A percentile compares a stretch with the other conserved stretches of the same genome.
These are phyloP conservation scores for Chaetomium olivaceum DNA, from an alignment of 2,329 filamentous ascomycete species.

Conservation along the genomic window DNA sequence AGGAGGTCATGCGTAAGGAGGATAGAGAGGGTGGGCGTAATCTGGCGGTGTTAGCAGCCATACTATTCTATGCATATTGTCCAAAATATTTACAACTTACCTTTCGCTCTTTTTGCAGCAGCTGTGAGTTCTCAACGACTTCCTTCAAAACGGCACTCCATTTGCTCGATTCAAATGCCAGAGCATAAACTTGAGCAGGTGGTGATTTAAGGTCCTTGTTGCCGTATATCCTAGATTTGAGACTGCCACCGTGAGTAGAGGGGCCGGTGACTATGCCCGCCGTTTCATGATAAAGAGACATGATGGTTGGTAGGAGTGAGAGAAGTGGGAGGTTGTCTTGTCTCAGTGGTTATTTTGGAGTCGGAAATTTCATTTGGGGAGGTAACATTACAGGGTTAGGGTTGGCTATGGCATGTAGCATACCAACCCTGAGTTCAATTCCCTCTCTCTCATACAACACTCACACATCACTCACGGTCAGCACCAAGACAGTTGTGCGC, in stretches of 20 bases:
- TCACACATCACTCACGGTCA: neutral
- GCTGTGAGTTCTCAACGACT: conserved; percentile 77
- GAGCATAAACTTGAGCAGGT: conserved; percentile 80
- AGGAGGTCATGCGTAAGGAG: conserved; percentile 86
- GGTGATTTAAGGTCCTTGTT: conserved; percentile 74
- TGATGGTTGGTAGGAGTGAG: conserved; percentile 41
- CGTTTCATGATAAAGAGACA: conserved; percentile 96
- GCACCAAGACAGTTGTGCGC: neutral
- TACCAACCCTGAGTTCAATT: too few relatives aligned
- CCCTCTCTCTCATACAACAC: too few relatives aligned
- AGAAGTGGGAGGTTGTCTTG: neutral
- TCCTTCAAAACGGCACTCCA: conserved; percentile 86
- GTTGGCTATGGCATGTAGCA: neutral
- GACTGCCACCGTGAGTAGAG: conserved; percentile 69
- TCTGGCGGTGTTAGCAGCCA: conserved; percentile 48
- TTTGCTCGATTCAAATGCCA: conserved; percentile 84
- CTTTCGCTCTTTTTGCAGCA: conserved; percentile 82
- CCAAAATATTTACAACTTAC: conserved; percentile 47
- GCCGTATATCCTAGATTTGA: conserved; percentile 82
- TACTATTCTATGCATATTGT: too few relatives aligned
- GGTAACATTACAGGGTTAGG: neutral
- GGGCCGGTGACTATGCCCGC: conserved; percentile 69
- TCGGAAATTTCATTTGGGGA: neutral
- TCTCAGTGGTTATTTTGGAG: neutral
- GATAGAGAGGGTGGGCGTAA: conserved; percentile 77